Evolutionary conservation across 2,329 filamentous ascomycete species (phyloP).

Genomic region (Calycina marina): DNA sequence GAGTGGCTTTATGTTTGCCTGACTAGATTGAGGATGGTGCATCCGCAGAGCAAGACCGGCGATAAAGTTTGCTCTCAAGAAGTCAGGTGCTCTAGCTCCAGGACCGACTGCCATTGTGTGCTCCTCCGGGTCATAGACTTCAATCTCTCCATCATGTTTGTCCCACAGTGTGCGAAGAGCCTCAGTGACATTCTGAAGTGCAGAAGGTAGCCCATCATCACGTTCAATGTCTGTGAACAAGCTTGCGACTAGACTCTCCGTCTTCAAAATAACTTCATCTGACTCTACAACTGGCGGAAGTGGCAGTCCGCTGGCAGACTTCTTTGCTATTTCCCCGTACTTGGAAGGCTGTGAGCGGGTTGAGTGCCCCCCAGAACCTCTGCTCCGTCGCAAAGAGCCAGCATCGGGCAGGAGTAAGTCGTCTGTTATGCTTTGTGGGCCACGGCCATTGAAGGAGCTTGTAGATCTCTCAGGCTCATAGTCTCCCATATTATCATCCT

Average conservation of each 20-base stretch:
- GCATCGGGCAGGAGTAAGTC: no score
- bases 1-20: conserved; percentile 33
- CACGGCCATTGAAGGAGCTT: conserved; percentile 12
- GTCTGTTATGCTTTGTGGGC: no score
- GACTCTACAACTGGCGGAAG: conserved; percentile 51
- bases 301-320: conserved; percentile 44
- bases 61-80: conserved; percentile 67
- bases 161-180: conserved; percentile 42
- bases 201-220: conserved; percentile 38
- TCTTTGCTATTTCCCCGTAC: conserved; percentile 58
- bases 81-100: conserved; percentile 42
- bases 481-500: conserved; percentile 18
- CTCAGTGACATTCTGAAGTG: conserved; percentile 37
- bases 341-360: conserved; percentile 9
- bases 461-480: conserved; percentile 19
- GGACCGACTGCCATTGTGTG: conserved; percentile 50
- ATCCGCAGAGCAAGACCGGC: conserved; percentile 64
- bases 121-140: conserved; percentile 35
- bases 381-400: no score
- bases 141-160: conserved; percentile 29
- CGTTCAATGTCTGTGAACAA: conserved; percentile 50
- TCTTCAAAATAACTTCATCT: conserved; percentile 57
- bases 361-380: no score
- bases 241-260: conserved; percentile 53
- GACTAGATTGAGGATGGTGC: conserved; percentile 47